Conservation (phyloP, 192 early-diverging fungal species). For the Geranomyces variabilis region DNA sequence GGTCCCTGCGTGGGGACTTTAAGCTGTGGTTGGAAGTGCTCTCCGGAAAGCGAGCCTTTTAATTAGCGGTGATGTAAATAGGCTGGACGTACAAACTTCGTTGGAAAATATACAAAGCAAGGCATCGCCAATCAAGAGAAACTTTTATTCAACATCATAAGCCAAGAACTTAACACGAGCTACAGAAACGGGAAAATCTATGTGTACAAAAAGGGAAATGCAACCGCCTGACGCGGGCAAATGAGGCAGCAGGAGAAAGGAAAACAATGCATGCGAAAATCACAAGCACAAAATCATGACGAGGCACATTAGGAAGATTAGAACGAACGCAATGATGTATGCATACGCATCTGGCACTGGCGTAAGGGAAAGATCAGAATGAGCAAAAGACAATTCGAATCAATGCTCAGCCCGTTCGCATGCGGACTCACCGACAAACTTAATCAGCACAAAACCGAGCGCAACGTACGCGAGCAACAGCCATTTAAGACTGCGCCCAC, state of each 20-base stretch:
- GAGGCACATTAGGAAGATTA: slow-evolving; percentile 48
- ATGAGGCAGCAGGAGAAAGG: no score
- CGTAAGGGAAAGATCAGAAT: neutral
- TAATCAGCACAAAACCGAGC: slow-evolving; percentile 41
- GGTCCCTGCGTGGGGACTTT: slow-evolving; percentile 23
- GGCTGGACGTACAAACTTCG: no score
- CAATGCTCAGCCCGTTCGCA: no score
- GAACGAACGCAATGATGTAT: slow-evolving; percentile 41
- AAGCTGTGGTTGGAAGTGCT: slow-evolving; percentile 1
- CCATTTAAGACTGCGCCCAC: slow-evolving; percentile 28
- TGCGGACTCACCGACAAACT: slow-evolving; percentile 42
- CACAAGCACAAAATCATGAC: slow-evolving; percentile 41
- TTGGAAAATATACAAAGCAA: no score
- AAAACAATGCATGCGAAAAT: neutral
- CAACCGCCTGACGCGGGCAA: no score
- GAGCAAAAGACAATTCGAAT: neutral
- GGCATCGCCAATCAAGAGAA: no score
- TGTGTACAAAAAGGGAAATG: no score
- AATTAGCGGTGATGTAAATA: no score
- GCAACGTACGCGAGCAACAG: slow-evolving; percentile 39
- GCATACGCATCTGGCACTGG: slow-evolving; percentile 33
- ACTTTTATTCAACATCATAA: no score
- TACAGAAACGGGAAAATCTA: no score
- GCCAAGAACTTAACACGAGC: no score
- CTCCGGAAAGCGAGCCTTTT: neutral